Evolutionary conservation across 1,284 basidiomycete genomes (phyloP).

Genomic region (Ustilago cynodontis): DNA sequence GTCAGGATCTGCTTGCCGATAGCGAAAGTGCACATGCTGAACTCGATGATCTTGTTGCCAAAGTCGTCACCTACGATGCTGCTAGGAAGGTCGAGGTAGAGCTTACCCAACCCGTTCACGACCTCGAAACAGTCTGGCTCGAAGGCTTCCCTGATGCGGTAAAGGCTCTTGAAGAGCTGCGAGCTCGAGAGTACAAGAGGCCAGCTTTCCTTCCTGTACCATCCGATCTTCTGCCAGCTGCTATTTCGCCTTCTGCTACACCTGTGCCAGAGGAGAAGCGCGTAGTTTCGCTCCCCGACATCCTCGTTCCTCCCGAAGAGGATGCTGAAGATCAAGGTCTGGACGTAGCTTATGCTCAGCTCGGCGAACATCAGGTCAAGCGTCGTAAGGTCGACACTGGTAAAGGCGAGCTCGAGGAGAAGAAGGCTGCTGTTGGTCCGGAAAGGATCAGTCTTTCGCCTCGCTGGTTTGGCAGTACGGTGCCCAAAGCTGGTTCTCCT

Average conservation of each 20-base stretch:
- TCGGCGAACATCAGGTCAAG: slow-evolving; percentile 42
- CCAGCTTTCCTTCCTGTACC: slow-evolving; percentile 60
- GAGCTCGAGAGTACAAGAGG: slow-evolving; percentile 40
- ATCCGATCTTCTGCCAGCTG: slow-evolving; percentile 62
- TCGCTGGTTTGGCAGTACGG: slow-evolving; percentile 69
- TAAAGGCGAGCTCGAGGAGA: slow-evolving; percentile 59
- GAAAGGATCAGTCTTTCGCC: slow-evolving; percentile 45
- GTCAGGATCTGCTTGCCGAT: slow-evolving; percentile 52
- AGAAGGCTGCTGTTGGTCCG: slow-evolving; percentile 58
- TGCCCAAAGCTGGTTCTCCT: slow-evolving; percentile 80
- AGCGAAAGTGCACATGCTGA: slow-evolving; percentile 37
- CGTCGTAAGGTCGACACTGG: slow-evolving; percentile 51
- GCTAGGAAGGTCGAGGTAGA: slow-evolving; percentile 53
- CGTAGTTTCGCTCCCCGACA: slow-evolving; percentile 49
- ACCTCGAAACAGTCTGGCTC: slow-evolving; percentile 49
- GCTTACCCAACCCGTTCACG: slow-evolving; percentile 53
- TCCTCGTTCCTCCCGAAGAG: slow-evolving; percentile 64
- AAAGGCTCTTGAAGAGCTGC: slow-evolving; percentile 51
- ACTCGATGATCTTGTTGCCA: slow-evolving; percentile 59
- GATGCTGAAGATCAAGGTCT: slow-evolving; percentile 60
- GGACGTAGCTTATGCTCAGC: slow-evolving; percentile 38
- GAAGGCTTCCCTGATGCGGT: slow-evolving; percentile 64
- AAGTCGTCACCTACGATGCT: slow-evolving; percentile 54
- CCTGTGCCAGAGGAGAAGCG: slow-evolving; percentile 38
- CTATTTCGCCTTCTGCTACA: slow-evolving; percentile 48